Evolutionary conservation across 1,139 yeast genomes (phyloP).

Genomic region (Suhomyces panamericanus): DNA sequence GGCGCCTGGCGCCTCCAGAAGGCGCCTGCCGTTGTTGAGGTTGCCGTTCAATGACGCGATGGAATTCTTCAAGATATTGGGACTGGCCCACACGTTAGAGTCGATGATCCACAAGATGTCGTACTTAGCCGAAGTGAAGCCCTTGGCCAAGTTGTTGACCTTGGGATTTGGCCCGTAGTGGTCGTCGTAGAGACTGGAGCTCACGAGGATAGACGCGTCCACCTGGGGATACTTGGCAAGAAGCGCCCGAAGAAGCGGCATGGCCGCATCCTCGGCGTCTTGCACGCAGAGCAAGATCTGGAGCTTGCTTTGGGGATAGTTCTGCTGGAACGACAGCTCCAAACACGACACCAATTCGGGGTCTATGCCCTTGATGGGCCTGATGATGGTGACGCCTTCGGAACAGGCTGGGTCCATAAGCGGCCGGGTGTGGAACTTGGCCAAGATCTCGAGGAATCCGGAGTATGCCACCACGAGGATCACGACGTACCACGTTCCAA

Average conservation of each 20-base stretch:
- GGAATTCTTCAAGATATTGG: constrained; percentile 66
- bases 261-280: constrained; percentile 60
- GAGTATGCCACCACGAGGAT: constrained; percentile 44
- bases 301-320: constrained; percentile 56
- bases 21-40: constrained; percentile 47
- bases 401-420: constrained; percentile 51
- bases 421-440: constrained; percentile 35
- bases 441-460: constrained; percentile 50
- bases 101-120: constrained; percentile 89
- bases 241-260: constrained; percentile 54
- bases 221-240: constrained; percentile 56
- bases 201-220: constrained; percentile 60
- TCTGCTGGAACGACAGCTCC: constrained; percentile 66
- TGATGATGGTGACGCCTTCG: constrained; percentile 74
- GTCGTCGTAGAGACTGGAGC: constrained; percentile 30
- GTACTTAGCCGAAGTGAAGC: constrained; percentile 63
- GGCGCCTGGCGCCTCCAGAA: constrained; percentile 14
- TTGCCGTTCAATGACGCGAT: constrained; percentile 51
- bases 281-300: constrained; percentile 81
- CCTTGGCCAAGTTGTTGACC: constrained; percentile 80
- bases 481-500: constrained; percentile 45
- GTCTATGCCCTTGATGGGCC: constrained; percentile 86
- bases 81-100: constrained; percentile 79
- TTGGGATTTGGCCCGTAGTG: constrained; percentile 87
- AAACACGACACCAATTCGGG: constrained; percentile 71